Percentiles rank a stretch among this genome's conserved stretches.
phyloP scores from a whole-genome alignment of 441 rosid species.

The Eutrema salsugineum region DNA sequence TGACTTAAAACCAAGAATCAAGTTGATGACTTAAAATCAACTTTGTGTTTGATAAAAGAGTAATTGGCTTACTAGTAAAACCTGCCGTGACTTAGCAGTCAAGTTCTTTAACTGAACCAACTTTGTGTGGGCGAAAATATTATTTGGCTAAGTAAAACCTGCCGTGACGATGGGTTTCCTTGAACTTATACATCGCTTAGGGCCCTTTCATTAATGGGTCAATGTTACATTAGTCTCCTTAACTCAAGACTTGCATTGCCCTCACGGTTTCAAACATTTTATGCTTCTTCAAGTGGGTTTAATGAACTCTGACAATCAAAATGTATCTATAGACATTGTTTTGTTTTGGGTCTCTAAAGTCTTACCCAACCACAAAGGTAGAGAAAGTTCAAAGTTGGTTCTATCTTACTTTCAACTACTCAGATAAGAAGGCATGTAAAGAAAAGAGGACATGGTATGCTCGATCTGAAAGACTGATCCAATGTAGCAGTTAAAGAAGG shows the following conservation, averaged over 20 bases:
- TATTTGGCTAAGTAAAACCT: neutral
- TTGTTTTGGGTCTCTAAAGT: neutral
- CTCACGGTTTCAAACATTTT: too few relatives aligned
- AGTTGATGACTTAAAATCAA: too few relatives aligned
- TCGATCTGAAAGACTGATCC: neutral
- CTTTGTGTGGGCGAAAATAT: neutral
- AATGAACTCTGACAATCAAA: neutral
- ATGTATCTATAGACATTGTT: neutral
- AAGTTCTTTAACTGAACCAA: too few relatives aligned
- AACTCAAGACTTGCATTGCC: too few relatives aligned
- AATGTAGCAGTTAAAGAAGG: constrained; percentile 2
- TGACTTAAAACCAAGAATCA: too few relatives aligned
- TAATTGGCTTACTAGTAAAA: too few relatives aligned
- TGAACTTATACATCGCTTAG: neutral
- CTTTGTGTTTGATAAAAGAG: too few relatives aligned
- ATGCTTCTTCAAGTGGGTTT: too few relatives aligned
- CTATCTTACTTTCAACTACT: constrained; percentile 21
- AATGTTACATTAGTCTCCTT: too few relatives aligned
- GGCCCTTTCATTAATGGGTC: too few relatives aligned
- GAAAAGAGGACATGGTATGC: neutral
- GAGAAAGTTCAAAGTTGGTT: neutral
- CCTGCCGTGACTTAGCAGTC: too few relatives aligned
- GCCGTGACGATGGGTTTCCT: neutral
- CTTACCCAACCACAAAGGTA: neutral
- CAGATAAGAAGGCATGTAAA: constrained; percentile 5